phyloP scores from a whole-genome alignment of 768 basidiomycete genomes.

The Tricholoma sp. region DNA sequence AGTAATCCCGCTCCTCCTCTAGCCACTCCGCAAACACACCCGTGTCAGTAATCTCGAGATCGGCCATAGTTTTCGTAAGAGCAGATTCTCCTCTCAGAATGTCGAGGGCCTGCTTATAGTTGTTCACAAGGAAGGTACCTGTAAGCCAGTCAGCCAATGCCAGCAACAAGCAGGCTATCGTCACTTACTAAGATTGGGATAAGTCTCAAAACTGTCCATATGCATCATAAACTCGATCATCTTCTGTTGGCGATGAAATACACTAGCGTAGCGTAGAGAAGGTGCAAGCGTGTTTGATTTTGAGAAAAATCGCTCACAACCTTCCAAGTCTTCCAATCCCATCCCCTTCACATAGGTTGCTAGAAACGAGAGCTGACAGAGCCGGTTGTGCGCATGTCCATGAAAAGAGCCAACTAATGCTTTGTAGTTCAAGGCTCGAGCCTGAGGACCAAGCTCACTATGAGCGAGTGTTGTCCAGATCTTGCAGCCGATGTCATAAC shows the following conservation, averaged over 20 bases:
- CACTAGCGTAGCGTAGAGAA: conserved; percentile 9
- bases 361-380: conserved; percentile 19
- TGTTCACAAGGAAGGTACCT: neutral
- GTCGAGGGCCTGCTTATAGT: neutral
- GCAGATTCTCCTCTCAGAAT: neutral
- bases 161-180: neutral
- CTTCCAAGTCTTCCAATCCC: no score
- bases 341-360: conserved; percentile 11
- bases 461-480: conserved; percentile 17
- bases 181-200: conserved; percentile 3
- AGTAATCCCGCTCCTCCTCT: no score
- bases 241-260: conserved; percentile 12
- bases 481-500: conserved; percentile 24
- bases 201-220: conserved; percentile 3
- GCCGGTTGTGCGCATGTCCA: conserved; percentile 21
- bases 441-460: neutral
- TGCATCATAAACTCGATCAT: conserved; percentile 4
- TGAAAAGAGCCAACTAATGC: conserved; percentile 13
- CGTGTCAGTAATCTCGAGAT: neutral
- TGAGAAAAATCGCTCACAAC: no score
- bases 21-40: neutral
- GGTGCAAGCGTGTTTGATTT: conserved; percentile 21
- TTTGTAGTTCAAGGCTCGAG: no score
- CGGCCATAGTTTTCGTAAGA: neutral
- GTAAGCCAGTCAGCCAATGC: no score